Conservation (phyloP, 2,329 filamentous ascomycete species). For the Apiospora marii region DNA sequence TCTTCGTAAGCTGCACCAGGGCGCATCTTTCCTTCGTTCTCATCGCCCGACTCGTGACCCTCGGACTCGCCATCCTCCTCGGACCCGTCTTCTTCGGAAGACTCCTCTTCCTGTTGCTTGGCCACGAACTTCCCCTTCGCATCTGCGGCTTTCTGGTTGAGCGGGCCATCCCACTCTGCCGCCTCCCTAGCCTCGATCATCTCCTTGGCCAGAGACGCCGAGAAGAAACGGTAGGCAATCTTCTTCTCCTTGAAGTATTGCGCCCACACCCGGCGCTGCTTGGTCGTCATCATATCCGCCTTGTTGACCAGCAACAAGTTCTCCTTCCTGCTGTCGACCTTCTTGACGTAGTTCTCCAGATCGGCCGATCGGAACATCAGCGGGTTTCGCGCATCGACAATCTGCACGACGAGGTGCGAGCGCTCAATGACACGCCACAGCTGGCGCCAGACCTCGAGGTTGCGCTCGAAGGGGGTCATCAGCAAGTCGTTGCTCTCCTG, state of each 20-base stretch:
- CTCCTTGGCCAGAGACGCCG: slow-evolving; percentile 89
- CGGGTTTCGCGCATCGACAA: slow-evolving; percentile 96
- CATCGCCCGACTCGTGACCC: slow-evolving; percentile 34
- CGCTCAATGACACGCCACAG: slow-evolving; percentile 98
- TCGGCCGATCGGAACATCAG: slow-evolving; percentile 94
- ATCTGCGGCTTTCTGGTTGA: slow-evolving; percentile 39
- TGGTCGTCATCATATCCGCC: slow-evolving; percentile 96
- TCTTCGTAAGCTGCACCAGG: slow-evolving; percentile 48
- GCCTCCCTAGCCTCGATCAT: slow-evolving; percentile 76
- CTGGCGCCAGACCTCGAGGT: slow-evolving; percentile 97
- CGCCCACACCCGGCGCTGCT: slow-evolving; percentile 85
- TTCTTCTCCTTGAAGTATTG: slow-evolving; percentile 81
- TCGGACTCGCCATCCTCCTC: neutral
- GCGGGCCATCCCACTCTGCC: slow-evolving; percentile 51
- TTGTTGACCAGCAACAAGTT: slow-evolving; percentile 97
- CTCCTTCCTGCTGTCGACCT: slow-evolving; percentile 85
- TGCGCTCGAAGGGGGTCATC: slow-evolving; percentile 98
- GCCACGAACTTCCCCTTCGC: slow-evolving; percentile 37
- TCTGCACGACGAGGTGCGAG: slow-evolving; percentile 95
- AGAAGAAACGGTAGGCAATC: slow-evolving; percentile 96
- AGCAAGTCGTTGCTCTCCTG: slow-evolving; percentile 94
- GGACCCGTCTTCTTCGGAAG: slow-evolving; percentile 29
- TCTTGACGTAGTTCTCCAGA: slow-evolving; percentile 92
- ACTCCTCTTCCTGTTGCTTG: slow-evolving; percentile 27
- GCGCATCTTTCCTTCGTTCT: slow-evolving; percentile 44